A percentile compares a stretch with the other conserved stretches of the same genome.
Conservation (phyloP, 1,284 basidiomycete genomes). For the Cutaneotrichosporon sp. region DNA sequence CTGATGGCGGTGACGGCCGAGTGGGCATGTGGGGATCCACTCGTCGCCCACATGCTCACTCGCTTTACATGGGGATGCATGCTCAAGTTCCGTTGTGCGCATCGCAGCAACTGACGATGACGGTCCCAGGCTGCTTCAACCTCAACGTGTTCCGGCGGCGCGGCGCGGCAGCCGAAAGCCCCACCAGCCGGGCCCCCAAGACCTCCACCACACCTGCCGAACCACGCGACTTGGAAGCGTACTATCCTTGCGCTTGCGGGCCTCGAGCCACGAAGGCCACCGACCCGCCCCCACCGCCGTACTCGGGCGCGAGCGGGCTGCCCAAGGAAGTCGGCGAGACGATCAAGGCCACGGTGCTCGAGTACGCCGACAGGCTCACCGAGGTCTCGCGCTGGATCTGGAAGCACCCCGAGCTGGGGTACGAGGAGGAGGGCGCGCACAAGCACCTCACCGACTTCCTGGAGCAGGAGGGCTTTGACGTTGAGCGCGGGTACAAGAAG, state of each 20-base stretch:
- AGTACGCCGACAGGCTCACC: constrained; percentile 33
- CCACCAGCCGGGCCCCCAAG: too few species aligned
- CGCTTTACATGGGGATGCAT: not conserved
- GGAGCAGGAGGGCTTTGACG: constrained; percentile 34
- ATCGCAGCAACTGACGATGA: not conserved
- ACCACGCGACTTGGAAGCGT: too few species aligned
- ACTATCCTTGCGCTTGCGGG: not conserved
- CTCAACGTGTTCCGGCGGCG: too few species aligned
- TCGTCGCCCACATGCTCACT: not conserved
- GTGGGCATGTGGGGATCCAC: not conserved
- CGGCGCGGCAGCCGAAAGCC: too few species aligned
- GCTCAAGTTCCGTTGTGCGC: too few species aligned
- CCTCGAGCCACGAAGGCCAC: not conserved
- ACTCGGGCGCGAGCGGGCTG: not conserved
- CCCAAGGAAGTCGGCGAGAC: constrained; percentile 18
- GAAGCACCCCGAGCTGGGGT: constrained; percentile 46
- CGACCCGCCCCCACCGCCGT: not conserved
- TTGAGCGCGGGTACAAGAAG: constrained; percentile 54
- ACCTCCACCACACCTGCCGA: too few species aligned
- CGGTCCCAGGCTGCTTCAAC: too few species aligned
- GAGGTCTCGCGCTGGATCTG: constrained; percentile 45
- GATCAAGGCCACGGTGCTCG: constrained; percentile 10
- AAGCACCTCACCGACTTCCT: constrained; percentile 35
- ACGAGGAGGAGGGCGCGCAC: constrained; percentile 36
- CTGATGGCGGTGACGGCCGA: not conserved